Conservation (phyloP, 148 eudicot genomes). For the Selenicereus undatus region DNA sequence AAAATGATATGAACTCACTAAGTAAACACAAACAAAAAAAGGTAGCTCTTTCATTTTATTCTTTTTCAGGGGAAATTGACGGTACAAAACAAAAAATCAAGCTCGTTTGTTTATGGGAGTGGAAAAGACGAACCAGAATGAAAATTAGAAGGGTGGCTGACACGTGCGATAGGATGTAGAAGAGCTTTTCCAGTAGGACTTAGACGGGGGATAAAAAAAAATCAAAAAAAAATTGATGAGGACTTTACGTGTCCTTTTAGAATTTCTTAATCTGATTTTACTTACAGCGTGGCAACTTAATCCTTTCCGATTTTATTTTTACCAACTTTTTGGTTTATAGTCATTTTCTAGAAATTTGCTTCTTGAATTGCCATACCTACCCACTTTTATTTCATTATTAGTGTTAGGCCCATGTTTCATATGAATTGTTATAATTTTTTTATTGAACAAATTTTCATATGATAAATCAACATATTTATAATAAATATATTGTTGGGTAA, state of each 20-base stretch:
- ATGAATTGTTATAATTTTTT: too few species aligned
- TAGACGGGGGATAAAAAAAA: not conserved
- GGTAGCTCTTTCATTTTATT: too few species aligned
- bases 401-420: too few species aligned
- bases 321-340: not conserved
- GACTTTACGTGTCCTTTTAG: not conserved
- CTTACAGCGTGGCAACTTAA: not conserved
- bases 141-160: not conserved
- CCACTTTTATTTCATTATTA: not conserved
- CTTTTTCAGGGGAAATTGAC: too few species aligned
- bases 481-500: too few species aligned
- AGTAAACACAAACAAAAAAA: too few species aligned
- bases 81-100: not conserved
- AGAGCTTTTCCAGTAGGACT: not conserved
- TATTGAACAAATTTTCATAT: too few species aligned
- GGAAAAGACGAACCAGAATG: not conserved
- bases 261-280: not conserved
- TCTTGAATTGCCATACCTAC: not conserved
- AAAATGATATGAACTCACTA: too few species aligned
- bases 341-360: not conserved
- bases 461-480: too few species aligned
- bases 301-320: not conserved
- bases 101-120: not conserved
- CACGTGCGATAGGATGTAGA: not conserved
- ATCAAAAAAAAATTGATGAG: not conserved